Conservation (phyloP, 2,329 filamentous ascomycete genomes). For the Waltergamsia citrina region DNA sequence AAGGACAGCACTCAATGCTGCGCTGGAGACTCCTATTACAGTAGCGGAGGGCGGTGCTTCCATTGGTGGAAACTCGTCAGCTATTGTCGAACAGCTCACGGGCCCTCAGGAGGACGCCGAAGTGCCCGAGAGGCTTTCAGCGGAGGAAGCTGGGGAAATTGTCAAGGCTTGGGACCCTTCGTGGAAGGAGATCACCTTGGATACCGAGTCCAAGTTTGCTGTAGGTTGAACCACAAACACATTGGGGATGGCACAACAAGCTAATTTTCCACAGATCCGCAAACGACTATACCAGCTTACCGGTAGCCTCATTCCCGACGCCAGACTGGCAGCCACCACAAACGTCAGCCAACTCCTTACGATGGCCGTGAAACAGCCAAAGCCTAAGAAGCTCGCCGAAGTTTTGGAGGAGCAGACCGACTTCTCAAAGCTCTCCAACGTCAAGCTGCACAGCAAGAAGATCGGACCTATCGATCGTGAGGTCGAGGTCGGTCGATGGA, state of each 20-base stretch:
- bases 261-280: constrained; percentile 49
- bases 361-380: constrained; percentile 42
- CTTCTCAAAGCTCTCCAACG: constrained; percentile 53
- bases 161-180: constrained; percentile 37
- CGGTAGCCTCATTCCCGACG: constrained; percentile 67
- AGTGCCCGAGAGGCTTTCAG: constrained; percentile 12
- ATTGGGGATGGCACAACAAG: constrained; percentile 7
- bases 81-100: constrained; percentile 21
- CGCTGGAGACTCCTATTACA: constrained; percentile 26
- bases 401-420: constrained; percentile 35
- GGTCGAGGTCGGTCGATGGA: constrained; percentile 64
- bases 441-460: constrained; percentile 54
- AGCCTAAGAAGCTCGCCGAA: constrained; percentile 54
- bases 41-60: constrained; percentile 27
- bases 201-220: constrained; percentile 60
- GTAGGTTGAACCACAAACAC: constrained; percentile 38
- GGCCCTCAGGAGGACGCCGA: constrained; percentile 10
- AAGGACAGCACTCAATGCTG: constrained; percentile 20
- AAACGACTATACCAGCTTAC: constrained; percentile 77
- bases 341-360: constrained; percentile 46
- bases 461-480: constrained; percentile 66
- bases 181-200: constrained; percentile 50
- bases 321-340: constrained; percentile 46
- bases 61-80: constrained; percentile 22
- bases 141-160: constrained; percentile 30